These are phyloP conservation scores for Monsonia emarginata DNA, from an alignment of 441 rosid genomes.

Conservation along the genomic window DNA sequence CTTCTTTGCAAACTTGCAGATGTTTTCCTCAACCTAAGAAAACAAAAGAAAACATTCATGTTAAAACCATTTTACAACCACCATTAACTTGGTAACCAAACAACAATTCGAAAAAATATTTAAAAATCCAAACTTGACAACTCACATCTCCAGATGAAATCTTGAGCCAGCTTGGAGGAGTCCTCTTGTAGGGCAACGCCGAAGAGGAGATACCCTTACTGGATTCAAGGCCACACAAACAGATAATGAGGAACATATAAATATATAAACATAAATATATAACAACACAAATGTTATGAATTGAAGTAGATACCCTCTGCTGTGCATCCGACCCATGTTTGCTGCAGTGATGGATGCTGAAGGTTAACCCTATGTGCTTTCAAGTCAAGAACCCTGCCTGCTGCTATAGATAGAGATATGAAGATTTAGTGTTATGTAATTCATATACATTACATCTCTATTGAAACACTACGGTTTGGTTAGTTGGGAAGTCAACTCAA, in stretches of 20 bases:
- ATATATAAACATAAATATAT: too few species aligned
- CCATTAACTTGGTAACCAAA: not conserved
- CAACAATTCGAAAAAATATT: not conserved
- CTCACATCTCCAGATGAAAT: constrained; percentile 47
- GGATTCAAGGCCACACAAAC: not conserved
- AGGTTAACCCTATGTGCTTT: not conserved
- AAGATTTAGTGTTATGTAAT: too few species aligned
- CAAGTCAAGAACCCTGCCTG: constrained; percentile 1
- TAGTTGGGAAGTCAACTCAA: too few species aligned
- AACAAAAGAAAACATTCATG: too few species aligned
- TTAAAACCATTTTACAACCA: not conserved
- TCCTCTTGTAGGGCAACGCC: constrained; percentile 52
- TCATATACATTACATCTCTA: too few species aligned
- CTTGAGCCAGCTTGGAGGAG: constrained; percentile 58
- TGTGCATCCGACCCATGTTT: constrained; percentile 14
- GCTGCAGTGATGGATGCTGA: too few species aligned
- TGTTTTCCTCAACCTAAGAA: constrained; percentile 45
- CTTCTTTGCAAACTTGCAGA: constrained; percentile 59
- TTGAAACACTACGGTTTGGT: too few species aligned
- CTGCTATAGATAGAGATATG: too few species aligned
- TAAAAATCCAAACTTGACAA: not conserved
- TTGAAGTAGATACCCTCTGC: not conserved
- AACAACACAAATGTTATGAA: not conserved
- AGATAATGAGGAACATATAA: too few species aligned
- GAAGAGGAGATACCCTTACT: constrained; percentile 66